Evolutionary conservation across 202 grass and related monocot species (phyloP).

Genomic region (Zizania palustris): DNA sequence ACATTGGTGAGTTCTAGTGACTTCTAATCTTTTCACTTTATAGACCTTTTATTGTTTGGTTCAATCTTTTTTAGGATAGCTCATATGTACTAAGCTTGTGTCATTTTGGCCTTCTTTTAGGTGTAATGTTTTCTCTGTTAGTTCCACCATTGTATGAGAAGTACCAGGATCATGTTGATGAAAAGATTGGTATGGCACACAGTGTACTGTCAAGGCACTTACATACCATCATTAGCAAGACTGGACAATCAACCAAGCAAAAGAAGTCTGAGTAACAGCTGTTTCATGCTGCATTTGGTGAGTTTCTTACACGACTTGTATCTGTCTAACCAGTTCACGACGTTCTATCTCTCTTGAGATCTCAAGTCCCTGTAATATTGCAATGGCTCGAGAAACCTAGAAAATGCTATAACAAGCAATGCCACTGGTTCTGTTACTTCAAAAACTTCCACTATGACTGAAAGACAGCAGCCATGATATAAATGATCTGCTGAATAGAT

Average conservation of each 20-base stretch:
- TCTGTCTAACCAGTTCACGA: background rate
- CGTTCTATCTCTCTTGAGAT: background rate
- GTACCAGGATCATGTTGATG: conserved; percentile 84
- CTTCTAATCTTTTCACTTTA: conserved; percentile 15
- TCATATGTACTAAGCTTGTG: conserved; percentile 11
- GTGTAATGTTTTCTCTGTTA: conserved; percentile 55
- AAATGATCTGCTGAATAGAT: background rate
- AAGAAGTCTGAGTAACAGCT: conserved; percentile 83
- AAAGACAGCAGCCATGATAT: background rate
- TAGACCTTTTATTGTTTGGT: conserved; percentile 11
- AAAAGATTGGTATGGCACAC: conserved; percentile 69
- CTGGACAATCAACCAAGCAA: conserved; percentile 63
- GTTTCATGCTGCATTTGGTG: conserved; percentile 29
- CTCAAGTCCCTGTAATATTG: background rate
- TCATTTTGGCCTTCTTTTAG: conserved; percentile 45
- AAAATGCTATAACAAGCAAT: background rate
- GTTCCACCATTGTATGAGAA: conserved; percentile 80
- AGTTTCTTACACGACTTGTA: conserved; percentile 11
- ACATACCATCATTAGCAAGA: conserved; percentile 48
- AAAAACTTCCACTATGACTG: background rate
- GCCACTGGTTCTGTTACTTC: background rate
- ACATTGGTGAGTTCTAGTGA: conserved; percentile 75
- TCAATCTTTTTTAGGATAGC: background rate
- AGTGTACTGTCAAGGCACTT: conserved; percentile 61
- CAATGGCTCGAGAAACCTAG: background rate